Conservation (phyloP, 2,329 filamentous ascomycete genomes). For the Fusarium sp. region DNA sequence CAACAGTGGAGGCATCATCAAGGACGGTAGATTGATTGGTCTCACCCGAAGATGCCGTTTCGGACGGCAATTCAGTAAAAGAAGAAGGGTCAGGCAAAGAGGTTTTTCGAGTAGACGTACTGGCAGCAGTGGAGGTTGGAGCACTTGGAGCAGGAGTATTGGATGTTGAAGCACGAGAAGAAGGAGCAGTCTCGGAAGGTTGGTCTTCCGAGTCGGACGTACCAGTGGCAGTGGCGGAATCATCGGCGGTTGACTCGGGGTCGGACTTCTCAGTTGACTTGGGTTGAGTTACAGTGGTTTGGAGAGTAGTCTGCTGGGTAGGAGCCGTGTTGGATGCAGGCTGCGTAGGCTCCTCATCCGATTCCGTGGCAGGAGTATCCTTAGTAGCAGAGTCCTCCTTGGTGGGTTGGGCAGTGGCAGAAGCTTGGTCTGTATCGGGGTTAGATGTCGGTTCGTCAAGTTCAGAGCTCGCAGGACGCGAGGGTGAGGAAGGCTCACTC, state of each 20-base stretch:
- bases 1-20: constrained; percentile 31
- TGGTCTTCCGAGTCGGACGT: constrained; percentile 48
- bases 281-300: constrained; percentile 25
- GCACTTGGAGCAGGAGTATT: constrained; percentile 45
- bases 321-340: constrained; percentile 29
- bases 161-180: constrained; percentile 48
- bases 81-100: constrained; percentile 49
- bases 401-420: constrained; percentile 27
- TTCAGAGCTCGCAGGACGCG: constrained; percentile 35
- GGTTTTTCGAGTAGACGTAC: constrained; percentile 50
- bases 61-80: constrained; percentile 47
- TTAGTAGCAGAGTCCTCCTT: constrained; percentile 32
- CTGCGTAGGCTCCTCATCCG: constrained; percentile 29
- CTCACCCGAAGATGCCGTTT: constrained; percentile 46
- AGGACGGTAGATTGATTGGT: constrained; percentile 37
- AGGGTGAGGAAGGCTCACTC: constrained; percentile 44
- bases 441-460: constrained; percentile 42
- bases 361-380: constrained; percentile 28
- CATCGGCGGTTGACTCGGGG: constrained; percentile 37
- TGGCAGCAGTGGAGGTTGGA: constrained; percentile 47
- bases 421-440: constrained; percentile 40
- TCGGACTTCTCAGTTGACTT: constrained; percentile 28
- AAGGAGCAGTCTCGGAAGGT: constrained; percentile 44
- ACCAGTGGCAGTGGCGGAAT: constrained; percentile 49
- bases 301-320: constrained; percentile 21